Base-by-base conservation (phyloP, 495 filamentous ascomycete species). In the Echria macrotheca region DNA sequence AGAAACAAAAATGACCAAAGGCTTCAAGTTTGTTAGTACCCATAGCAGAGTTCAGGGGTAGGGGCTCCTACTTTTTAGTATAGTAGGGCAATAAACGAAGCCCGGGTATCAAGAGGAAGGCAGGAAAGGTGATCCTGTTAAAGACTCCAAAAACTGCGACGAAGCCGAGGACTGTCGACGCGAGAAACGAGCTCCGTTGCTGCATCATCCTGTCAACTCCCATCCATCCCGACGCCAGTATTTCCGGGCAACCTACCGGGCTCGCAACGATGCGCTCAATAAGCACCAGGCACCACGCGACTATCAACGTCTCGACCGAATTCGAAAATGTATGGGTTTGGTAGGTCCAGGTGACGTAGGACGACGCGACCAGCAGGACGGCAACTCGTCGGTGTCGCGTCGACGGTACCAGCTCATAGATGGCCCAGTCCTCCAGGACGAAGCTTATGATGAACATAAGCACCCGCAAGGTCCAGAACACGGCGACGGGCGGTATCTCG, bases 291-390 rank as follows among this genome's bases (percentile, higher is more conserved):
- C 85, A 85, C 93, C 94, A 97, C 40, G 83, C 75, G 14, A 98
- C 91, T 24, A 87, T 76, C 56, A 98, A 73, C 1, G 93, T 96
- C 70, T 98, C 93, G 57, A 96, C 79, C 43, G 89, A 89, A 67
- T 98, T 98, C 63, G 93, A 97, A 69, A 98, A 97, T 26, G 94
- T 97, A 72, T 98, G 93, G 33, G 87, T 95, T 71, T 98, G 93
- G 71, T 87, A 95, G 33, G 94, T 96, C 94, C 93, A 97, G 39
- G 93, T 97, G 55, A 96, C 91, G 69, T 97, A 98, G 18, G 87
- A 94, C 12, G 93, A 97, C 35, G 91, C 91, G 42, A 95, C 82
- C 40, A 97, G 69, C 24, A 90, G 72, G 31, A 93, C 71, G 15
- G 87, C 87, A 29, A 80, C 70, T 54, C 76, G 79, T 47, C 89